Base-by-base conservation (phyloP, 495 filamentous ascomycete species). In the Evansstolkia leycettana region DNA sequence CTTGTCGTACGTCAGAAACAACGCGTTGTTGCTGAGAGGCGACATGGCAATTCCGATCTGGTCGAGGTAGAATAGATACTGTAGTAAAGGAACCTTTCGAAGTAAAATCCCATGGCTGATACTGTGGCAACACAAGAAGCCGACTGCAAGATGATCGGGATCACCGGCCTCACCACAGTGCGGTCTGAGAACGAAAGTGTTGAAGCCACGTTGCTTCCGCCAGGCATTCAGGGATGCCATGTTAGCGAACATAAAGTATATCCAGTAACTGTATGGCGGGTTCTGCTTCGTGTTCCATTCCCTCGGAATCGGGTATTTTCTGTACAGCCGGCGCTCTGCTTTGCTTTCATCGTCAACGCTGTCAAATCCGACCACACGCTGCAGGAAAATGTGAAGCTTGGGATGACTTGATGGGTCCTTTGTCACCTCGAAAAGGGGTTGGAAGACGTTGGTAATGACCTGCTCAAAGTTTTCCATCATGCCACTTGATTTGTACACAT, bases 11-110 rank as follows among this genome's bases (percentile, higher is more conserved):
- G 90, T 88, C 26, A 98, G 66, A 61, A 98, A 98, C 18, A 98
- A 58, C 0, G 90, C 90, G 47, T 98, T 98, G 67, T 98, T 98
- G 53, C 85, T 94, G 19, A 98, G 75, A 17, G 90, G 90, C 7
- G 90, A 96, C 90, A 98, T 98, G 37, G 90, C 90, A 50, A 98
- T 90, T 37, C 90, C 90, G 42, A 98, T 95, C 50, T 93, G 87
- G 47, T 98, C 87, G 15, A 98, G 75, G 45, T 98, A 98, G 60
- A 93, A 98, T 33, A 96, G 79, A 57, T 98, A 98, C 51, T 98
- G 90, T 40, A 98, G 55, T 31, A 98, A 55, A 3, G 90, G 92
- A 7, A 96, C 87, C 51, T 98, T 98, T 23, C 92, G 77, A 23
- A 98, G 67, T 37, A 94, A 64, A 26, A 98, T 76, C 1, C 90